Percentiles rank a stretch among this genome's conserved stretches.
phyloP scores from a whole-genome alignment of 2,329 filamentous ascomycete species.

The Pezicula radicicola region DNA sequence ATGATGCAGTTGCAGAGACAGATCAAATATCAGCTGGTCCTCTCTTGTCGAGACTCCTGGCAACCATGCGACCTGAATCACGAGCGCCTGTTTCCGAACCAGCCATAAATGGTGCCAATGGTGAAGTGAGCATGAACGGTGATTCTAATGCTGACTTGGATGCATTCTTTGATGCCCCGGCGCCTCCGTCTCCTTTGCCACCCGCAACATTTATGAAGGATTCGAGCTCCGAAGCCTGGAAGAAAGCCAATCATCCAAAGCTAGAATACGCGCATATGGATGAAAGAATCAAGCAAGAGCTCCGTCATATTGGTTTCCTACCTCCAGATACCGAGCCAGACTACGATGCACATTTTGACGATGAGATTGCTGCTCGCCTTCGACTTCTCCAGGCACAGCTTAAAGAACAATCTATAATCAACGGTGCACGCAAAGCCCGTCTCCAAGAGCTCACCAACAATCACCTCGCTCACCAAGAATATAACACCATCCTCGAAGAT shows the following conservation, averaged over 20 bases:
- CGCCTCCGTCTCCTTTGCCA: conserved; percentile 37
- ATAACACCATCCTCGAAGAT: conserved; percentile 94
- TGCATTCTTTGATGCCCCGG: conserved; percentile 22
- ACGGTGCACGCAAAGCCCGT: conserved; percentile 85
- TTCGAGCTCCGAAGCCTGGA: conserved; percentile 72
- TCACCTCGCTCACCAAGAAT: conserved; percentile 94
- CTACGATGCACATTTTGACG: conserved; percentile 87
- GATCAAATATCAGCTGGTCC: conserved; percentile 88
- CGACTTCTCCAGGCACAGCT: conserved; percentile 81
- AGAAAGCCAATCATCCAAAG: conserved; percentile 70
- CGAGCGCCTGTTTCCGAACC: conserved; percentile 53
- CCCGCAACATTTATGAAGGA: conserved; percentile 80
- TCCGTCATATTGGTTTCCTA: conserved; percentile 86
- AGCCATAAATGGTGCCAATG: conserved; percentile 49
- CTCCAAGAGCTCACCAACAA: conserved; percentile 86
- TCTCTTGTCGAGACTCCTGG: conserved; percentile 76
- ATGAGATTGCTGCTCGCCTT: conserved; percentile 87
- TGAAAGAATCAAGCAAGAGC: conserved; percentile 85
- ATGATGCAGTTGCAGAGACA: conserved; percentile 81
- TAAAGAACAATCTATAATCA: conserved; percentile 78
- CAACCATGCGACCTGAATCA: conserved; percentile 76
- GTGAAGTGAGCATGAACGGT: conserved; percentile 41
- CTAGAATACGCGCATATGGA: conserved; percentile 86
- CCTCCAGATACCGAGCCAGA: conserved; percentile 66
- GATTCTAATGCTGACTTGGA: conserved; percentile 35